Conservation (phyloP, 2,329 filamentous ascomycete species). For the Neobulgaria alba region DNA sequence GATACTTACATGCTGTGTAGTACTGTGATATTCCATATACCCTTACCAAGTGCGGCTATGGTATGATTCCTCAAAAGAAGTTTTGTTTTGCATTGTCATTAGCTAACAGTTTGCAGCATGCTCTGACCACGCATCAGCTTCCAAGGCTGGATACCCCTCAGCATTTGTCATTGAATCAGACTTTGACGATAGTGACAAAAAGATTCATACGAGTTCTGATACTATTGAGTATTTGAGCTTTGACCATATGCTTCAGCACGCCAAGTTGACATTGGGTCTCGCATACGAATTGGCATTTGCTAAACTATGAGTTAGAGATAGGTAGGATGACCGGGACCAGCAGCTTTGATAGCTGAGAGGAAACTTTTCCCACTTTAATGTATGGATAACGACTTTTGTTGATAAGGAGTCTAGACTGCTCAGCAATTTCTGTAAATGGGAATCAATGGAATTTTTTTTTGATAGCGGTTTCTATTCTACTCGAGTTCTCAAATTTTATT, state of each 20-base stretch:
- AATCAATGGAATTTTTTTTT: no score
- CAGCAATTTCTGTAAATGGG: no score
- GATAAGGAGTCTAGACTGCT: no score
- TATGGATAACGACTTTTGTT: no score
- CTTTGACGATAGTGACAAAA: slow-evolving; percentile 56
- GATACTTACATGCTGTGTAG: slow-evolving; percentile 28
- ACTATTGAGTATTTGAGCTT: slow-evolving; percentile 67
- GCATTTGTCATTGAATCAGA: slow-evolving; percentile 70
- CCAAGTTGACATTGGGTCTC: slow-evolving; percentile 72
- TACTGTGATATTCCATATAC: slow-evolving; percentile 87
- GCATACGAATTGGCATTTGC: slow-evolving; percentile 79
- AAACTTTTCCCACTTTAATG: no score
- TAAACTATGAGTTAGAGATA: slow-evolving; percentile 30
- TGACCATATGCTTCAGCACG: slow-evolving; percentile 88
- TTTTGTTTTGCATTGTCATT: no score
- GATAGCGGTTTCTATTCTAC: no score
- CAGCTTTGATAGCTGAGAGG: no score
- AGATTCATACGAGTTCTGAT: slow-evolving; percentile 65
- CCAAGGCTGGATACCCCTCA: slow-evolving; percentile 65
- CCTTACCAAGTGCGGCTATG: slow-evolving; percentile 79
- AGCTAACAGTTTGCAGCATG: slow-evolving; percentile 53
- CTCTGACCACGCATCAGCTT: slow-evolving; percentile 65
- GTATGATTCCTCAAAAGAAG: no score
- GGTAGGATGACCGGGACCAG: neutral
- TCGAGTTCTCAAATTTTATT: no score